Conservation (phyloP, 768 basidiomycete species). For the Leucosporidium yakuticum region DNA sequence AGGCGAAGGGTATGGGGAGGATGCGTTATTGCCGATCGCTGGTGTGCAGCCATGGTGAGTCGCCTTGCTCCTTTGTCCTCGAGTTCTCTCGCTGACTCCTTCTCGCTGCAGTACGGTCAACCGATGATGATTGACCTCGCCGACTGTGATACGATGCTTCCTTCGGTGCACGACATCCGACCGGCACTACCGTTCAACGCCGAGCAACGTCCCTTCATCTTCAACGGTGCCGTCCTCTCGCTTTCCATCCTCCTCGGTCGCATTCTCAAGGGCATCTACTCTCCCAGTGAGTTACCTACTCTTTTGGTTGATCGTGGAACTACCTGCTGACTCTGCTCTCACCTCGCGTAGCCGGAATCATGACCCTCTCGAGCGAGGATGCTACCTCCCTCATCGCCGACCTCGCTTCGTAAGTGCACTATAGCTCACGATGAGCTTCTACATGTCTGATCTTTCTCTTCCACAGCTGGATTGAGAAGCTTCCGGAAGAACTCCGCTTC, state of each 20-base stretch:
- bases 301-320: constrained; percentile 1
- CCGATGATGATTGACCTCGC: constrained; percentile 94
- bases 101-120: constrained; percentile 63
- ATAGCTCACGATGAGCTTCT: too few species aligned
- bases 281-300: constrained; percentile 20
- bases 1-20: constrained; percentile 86
- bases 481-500: constrained; percentile 74
- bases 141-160: constrained; percentile 91
- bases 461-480: constrained; percentile 66
- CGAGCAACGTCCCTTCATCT: constrained; percentile 44
- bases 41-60: constrained; percentile 39
- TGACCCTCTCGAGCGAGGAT: constrained; percentile 73
- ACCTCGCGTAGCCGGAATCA: constrained; percentile 79
- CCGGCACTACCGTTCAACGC: constrained; percentile 51
- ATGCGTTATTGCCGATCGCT: constrained; percentile 92
- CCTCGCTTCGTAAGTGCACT: constrained; percentile 36
- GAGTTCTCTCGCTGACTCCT: not conserved
- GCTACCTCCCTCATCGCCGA: constrained; percentile 50
- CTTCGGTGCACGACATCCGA: constrained; percentile 68
- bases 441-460: not conserved
- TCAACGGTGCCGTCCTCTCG: constrained; percentile 85
- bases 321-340: constrained; percentile 14
- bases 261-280: constrained; percentile 88
- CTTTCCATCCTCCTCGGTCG: constrained; percentile 85
- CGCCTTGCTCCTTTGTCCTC: not conserved